Evolutionary conservation across 2,329 filamentous ascomycete species (phyloP), one percentile per base, ranked within the genome.

Genomic region (Teratosphaeria epicoccoides): DNA sequence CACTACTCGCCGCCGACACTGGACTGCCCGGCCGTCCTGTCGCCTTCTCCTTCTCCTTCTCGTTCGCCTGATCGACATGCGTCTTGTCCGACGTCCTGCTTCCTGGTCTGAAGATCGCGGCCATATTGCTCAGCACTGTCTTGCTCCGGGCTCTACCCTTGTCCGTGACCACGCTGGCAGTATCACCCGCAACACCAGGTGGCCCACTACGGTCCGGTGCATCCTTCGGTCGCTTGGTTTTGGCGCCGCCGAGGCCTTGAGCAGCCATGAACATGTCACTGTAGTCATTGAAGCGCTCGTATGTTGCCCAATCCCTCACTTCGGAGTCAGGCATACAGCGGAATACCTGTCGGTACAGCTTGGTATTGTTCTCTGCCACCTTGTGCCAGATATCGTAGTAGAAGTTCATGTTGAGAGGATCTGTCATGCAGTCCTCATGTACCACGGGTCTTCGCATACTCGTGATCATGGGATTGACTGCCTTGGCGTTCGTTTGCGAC

Each of bases 281-380:
- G 66, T 96, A 97, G 4, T 82, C 78, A 50, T 80, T 77, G 64
- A 86, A 95, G 59, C 94, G 85, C 57, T 87, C 85, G 70, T 98
- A 98, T 57, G 95, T 87, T 59, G 86, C 83, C 93, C 93, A 98
- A 43, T 86, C 91, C 57, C 82, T 84, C 24, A 95, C 93, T 64
- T 96, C 88, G 49, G 84, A 96, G 67, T 98, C 93, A 1, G 93
- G 93, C 87, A 95, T 94, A 69, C 90, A 96, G 46, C 90, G 83
- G 74, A 98, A 98, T 7, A 98, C 91, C 55, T 86, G 82, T 26
- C 93, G 85, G 72, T 87, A 98, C 46, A 98, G 79, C 66, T 89
- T 91, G 2, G 93, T 98, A 67, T 98, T 98, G 73, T 97, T 97
- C 57, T 86, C 83, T 0, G 93, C 93, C 49, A 89, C 83, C 17